Evolutionary conservation across 176 grass and related monocot species (phyloP).

Genomic region (Phyllostachys edulis): DNA sequence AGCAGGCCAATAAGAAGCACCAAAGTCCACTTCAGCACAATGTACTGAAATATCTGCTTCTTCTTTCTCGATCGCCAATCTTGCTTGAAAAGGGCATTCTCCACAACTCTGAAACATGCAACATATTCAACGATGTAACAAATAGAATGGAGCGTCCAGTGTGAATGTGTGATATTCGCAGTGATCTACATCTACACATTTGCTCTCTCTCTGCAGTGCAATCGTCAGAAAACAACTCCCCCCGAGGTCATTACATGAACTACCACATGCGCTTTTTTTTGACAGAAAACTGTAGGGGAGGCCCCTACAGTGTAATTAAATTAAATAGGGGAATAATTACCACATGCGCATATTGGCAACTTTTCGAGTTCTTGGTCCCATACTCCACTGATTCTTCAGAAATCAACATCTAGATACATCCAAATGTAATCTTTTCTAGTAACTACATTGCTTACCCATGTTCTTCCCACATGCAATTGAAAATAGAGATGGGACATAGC

Average conservation of each 20-base stretch:
- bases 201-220: neutral
- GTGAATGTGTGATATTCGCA: neutral
- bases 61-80: constrained; percentile 91
- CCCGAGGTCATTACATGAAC: neutral
- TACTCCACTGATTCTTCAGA: neutral
- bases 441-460: neutral
- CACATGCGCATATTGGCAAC: too few species aligned
- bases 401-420: neutral
- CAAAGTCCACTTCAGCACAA: constrained; percentile 85
- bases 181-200: neutral
- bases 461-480: neutral
- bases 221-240: neutral
- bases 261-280: too few species aligned
- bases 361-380: neutral
- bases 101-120: constrained; percentile 59
- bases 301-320: too few species aligned
- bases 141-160: neutral
- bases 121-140: neutral
- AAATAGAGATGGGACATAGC: neutral
- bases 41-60: constrained; percentile 86
- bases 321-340: too few species aligned
- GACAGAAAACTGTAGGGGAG: too few species aligned
- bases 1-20: constrained; percentile 78
- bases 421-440: neutral
- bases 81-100: constrained; percentile 96